These are phyloP conservation scores for Candida corydali DNA, from an alignment of 805 yeast genomes.

Conservation along the genomic window DNA sequence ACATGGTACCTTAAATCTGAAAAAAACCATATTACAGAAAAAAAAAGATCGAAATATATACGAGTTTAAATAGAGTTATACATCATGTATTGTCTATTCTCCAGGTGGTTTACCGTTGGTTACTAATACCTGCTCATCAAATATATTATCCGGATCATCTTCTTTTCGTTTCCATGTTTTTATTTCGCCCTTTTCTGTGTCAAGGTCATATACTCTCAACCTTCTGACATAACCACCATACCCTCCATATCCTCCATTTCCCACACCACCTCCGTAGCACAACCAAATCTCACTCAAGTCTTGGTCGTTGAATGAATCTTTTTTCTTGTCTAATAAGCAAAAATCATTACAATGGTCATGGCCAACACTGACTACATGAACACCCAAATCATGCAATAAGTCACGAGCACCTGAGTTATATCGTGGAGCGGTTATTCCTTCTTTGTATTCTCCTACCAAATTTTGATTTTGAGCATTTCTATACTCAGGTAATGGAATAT, in stretches of 20 bases:
- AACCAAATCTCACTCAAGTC: conserved; percentile 56
- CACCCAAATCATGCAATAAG: conserved; percentile 60
- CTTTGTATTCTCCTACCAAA: conserved; percentile 61
- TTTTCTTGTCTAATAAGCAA: conserved; percentile 57
- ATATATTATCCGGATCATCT: conserved; percentile 36
- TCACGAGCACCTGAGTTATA: conserved; percentile 65
- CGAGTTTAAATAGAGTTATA: neutral
- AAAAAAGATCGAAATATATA: too few species aligned
- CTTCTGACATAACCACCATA: conserved; percentile 85
- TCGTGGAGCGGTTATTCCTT: conserved; percentile 75
- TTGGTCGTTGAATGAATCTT: conserved; percentile 17
- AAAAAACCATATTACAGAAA: neutral
- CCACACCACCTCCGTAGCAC: conserved; percentile 91
- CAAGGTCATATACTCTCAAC: conserved; percentile 65
- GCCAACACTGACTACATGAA: conserved; percentile 75
- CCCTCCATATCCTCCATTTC: conserved; percentile 96
- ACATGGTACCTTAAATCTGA: conserved; percentile 1
- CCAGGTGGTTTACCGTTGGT: conserved; percentile 32
- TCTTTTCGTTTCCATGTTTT: conserved; percentile 73
- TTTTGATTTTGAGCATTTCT: conserved; percentile 39
- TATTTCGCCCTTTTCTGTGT: conserved; percentile 44
- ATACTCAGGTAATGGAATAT: conserved; percentile 89
- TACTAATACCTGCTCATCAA: conserved; percentile 53
- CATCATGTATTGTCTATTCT: neutral
- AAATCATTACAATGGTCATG: conserved; percentile 96